Evolutionary conservation across 352 stramenopile species (phyloP), one percentile per base, ranked within the genome.

Genomic region (Thalassiosira ordinaria): DNA sequence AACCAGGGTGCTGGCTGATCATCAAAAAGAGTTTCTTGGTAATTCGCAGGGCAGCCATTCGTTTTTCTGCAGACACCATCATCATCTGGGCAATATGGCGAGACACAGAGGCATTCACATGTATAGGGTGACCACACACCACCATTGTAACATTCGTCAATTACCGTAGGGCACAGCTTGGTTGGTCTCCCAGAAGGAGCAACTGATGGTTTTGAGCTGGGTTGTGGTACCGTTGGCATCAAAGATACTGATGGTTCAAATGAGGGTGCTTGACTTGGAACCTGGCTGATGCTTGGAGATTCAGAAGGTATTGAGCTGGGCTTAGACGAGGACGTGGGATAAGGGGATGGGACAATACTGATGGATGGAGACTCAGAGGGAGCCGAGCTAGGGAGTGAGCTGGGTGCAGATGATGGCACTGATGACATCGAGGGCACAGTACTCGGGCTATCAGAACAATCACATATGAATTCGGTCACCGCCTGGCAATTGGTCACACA

Each of bases 31-130:
- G 44, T 81, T 33, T 62, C 8, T n/a, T 75, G 55, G 29, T 81
- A 81, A 59, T 65, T 31, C 9, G 39, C 33, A 6, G 55, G 9
- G 46, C 73, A 81, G 37, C 16, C 16, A 37, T 4, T 44, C 11
- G 52, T 71, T 16, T 9, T 24, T 7, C 14, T 11, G 29, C 63
- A 75, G 2, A 1, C 31, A 14, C 51, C 31, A 60, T 56, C 33
- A 18, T 65, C 18, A 22, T 60, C 22, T 5, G 73, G 73, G 20
- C 73, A 81, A 33, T 55, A 65, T 46, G 73, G 74, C 22, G 37
- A 26, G 5, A 76, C 24, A 70, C 64, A 82, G n/a, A 72, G 26
- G 41, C 74, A 82, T 61, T 71, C 47, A 44, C 74, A 82, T n/a
- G 51, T 69, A 33, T 77, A 82, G n/a, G 41, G 33, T 9, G 56